Base-by-base conservation (phyloP, 106 monocot species). In the Dactylorhiza incarnata region DNA sequence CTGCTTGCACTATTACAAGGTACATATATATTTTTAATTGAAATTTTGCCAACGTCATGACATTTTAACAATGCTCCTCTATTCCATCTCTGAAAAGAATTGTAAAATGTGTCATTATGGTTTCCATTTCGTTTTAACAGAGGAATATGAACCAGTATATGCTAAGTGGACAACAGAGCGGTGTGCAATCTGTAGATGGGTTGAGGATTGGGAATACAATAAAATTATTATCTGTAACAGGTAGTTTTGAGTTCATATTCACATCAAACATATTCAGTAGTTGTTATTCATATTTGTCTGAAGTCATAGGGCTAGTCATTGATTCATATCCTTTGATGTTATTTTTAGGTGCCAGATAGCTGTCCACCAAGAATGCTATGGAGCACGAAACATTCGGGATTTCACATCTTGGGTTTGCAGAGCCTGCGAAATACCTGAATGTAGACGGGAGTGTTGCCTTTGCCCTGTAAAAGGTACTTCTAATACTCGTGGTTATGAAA, bases 341-440 rank as follows among this genome's bases (percentile, higher is more conserved):
- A 23, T 17, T 88, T 83, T 53, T 78, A 99, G 99, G 85, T 99
- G 99, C 72, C 94, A 99, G 88, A 91, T 99, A 86, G 94, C 99
- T 49, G 99, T 99, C 19, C 99, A 99, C 78, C 99, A 99, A 80
- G 99, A 99, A 79, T 99, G 99, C 84, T 99, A 99, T 84, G 99
- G 99, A 71, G 99, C 89, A 58, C 73, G 78, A 74, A 79, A 45
- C 45, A 55, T 94, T 52, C 78, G 51, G 15, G 87, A 99, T 84
- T 87, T 99, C 78, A 94, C 91, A 5, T 89, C 94, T 47, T 99
- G 99, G 99, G 91, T 99, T 74, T 99, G 99, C 79, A 86, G 94
- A 81, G 91, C 99, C 63, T 99, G 99, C 78, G 99, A 94, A 79
- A 81, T 75, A 6, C 91, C 92, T 77, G 77, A 88, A 54, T 72